phyloP scores from a whole-genome alignment of 331 rosid species.

The Malus hybrid region DNA sequence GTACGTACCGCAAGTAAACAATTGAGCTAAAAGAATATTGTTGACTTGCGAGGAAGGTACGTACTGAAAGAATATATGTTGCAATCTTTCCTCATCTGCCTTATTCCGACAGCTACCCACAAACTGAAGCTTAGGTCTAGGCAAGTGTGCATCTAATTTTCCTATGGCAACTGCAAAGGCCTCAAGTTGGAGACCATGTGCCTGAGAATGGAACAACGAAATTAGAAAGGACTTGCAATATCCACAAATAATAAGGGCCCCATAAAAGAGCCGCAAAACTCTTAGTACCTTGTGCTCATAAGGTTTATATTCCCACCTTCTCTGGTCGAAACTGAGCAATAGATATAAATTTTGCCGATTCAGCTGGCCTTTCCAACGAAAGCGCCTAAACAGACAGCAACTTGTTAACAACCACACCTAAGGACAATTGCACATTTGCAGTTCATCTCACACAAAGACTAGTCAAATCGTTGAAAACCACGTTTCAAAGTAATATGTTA shows the following conservation, averaged over 20 bases:
- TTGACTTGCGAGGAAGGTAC: no score
- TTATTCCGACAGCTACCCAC: conserved; percentile 96
- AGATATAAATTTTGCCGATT: conserved; percentile 52
- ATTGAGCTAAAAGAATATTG: no score
- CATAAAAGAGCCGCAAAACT: conserved; percentile 26
- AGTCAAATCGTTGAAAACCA: not conserved
- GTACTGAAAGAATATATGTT: conserved; percentile 1
- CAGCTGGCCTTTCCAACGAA: conserved; percentile 65
- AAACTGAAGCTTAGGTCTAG: conserved; percentile 75
- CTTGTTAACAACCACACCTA: conserved; percentile 15
- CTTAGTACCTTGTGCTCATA: conserved; percentile 36
- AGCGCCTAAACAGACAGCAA: conserved; percentile 43
- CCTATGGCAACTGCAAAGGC: conserved; percentile 70
- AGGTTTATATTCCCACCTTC: conserved; percentile 78
- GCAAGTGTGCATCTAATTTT: conserved; percentile 42
- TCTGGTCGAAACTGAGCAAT: conserved; percentile 99
- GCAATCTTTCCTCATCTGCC: conserved; percentile 80
- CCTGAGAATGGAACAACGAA: conserved; percentile 42
- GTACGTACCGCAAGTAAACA: no score
- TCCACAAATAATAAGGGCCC: conserved; percentile 22
- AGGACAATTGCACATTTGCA: conserved; percentile 5
- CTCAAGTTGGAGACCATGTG: conserved; percentile 90
- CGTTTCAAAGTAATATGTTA: not conserved
- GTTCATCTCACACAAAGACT: not conserved
- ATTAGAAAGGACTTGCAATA: conserved; percentile 17